Evolutionary conservation across 441 rosid genomes (phyloP), one percentile per base, ranked within the genome.

Genomic region (Jatropha multifida): DNA sequence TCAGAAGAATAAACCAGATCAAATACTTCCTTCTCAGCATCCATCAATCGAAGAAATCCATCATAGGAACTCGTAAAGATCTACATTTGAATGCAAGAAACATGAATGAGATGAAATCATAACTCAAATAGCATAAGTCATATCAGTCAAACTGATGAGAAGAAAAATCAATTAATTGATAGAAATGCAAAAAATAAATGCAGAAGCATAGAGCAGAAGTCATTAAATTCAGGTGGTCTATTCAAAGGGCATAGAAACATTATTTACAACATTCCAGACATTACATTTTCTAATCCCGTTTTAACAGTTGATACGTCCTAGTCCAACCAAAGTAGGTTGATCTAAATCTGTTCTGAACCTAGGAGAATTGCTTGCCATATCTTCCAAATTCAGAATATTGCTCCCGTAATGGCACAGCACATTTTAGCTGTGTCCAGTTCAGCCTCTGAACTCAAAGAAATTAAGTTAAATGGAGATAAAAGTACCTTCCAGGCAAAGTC

Each of bases 1-100:
- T 90, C 88, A 64, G 83, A 66, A 0, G 83, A 74, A 78, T 89
- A 82, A 65, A 90, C 78, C 58, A 90, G 77, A 86, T 93, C 85
- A 74, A 94, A 93, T 67, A 85, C 84, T 79, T 82, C 89, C 82
- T 88, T 91, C 75, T 90, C 94, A 14, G 73, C 90, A 86, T 90
- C 91, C 94, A 94, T 89, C 72, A 88, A 14, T 41, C 92, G 85
- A 48, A 94, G 67, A 44, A 83, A 85, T 37, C 96, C 98, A 82
- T 88, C 86, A 72, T 90, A 91, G 82, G 93, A 80, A 82, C 94
- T 83, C 44, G 85, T 90, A 68, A 82, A 82, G 51, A 91, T 83
- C 95, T 94, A 85, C 83, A 83, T 32, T 46, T 68, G 73, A 67
- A 73, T 56, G 14, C 52, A 69, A 73, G 56, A 72, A 73, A 68